These are phyloP conservation scores for Quercus lobata DNA, from an alignment of 331 rosid genomes.

Conservation along the genomic window DNA sequence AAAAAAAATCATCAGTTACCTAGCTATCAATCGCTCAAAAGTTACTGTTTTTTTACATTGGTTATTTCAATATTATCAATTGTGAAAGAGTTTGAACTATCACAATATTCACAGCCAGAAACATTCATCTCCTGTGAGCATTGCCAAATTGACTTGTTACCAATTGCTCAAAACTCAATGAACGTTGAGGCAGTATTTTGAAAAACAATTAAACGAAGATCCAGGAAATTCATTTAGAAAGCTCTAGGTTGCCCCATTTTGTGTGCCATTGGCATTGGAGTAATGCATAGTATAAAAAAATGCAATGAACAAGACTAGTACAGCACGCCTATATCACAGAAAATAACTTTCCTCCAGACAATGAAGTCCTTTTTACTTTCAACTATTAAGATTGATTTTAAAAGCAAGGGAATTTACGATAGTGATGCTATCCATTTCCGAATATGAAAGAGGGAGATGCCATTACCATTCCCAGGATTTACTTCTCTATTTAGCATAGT, in stretches of 20 bases:
- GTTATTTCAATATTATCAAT: slow-evolving; percentile 8
- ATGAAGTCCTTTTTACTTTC: slow-evolving; percentile 6
- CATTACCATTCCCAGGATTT: slow-evolving; percentile 14
- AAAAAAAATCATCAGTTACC: slow-evolving; percentile 10
- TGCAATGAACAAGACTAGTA: not conserved
- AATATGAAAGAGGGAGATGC: not conserved
- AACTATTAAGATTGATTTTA: not conserved
- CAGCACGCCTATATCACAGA: not conserved
- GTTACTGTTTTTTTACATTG: not conserved
- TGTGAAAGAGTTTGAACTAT: slow-evolving; percentile 3
- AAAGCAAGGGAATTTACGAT: not conserved
- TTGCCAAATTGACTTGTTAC: not conserved
- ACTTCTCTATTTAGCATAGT: slow-evolving; percentile 4
- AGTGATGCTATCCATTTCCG: not conserved
- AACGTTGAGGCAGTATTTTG: not conserved
- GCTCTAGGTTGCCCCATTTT: not conserved
- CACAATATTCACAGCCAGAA: slow-evolving; percentile 4
- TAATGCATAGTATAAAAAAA: not conserved
- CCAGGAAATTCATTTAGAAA: not conserved
- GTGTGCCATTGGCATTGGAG: slow-evolving; percentile 3
- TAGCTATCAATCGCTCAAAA: slow-evolving; percentile 3
- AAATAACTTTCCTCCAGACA: slow-evolving; percentile 4
- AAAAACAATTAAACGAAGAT: not conserved
- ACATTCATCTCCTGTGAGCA: slow-evolving; percentile 8
- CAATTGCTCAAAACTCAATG: not conserved